These are phyloP conservation scores for Entomortierella beljakovae DNA, from an alignment of 192 early-diverging fungal genomes.

Conservation along the genomic window DNA sequence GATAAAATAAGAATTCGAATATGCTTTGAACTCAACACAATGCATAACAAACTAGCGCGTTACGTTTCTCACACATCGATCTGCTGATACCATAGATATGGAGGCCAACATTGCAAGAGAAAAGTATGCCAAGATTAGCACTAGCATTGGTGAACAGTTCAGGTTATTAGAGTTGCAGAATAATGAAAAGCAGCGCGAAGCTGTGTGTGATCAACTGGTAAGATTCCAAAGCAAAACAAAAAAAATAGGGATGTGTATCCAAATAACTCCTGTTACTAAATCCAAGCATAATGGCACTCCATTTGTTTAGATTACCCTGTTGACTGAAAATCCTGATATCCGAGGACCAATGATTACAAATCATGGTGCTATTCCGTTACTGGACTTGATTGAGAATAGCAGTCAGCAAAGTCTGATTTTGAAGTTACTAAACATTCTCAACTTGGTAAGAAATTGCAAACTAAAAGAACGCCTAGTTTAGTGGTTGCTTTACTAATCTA, in stretches of 20 bases:
- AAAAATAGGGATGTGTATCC: too few species aligned
- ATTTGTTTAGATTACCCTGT: conserved; percentile 40
- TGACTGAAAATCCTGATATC: conserved; percentile 56
- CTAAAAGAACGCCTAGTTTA: too few species aligned
- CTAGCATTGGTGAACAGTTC: conserved; percentile 46
- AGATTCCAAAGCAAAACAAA: too few species aligned
- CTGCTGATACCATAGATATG: conserved; percentile 34
- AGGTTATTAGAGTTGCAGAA: conserved; percentile 32
- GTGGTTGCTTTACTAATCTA: neutral
- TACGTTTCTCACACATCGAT: too few species aligned
- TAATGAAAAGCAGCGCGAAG: conserved; percentile 29
- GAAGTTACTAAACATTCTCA: conserved; percentile 53
- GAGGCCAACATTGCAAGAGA: conserved; percentile 61
- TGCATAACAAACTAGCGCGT: too few species aligned
- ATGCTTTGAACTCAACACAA: too few species aligned
- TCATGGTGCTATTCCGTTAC: conserved; percentile 59
- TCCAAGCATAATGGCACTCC: neutral
- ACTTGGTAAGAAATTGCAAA: too few species aligned
- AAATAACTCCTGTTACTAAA: too few species aligned
- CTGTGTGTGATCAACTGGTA: conserved; percentile 44
- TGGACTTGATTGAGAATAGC: conserved; percentile 60
- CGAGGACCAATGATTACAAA: conserved; percentile 57
- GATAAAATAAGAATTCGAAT: too few species aligned
- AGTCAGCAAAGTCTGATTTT: conserved; percentile 32
- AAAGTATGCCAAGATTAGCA: conserved; percentile 53